A percentile compares a stretch with the other conserved stretches of the same genome.
phyloP scores from a whole-genome alignment of 2,329 filamentous ascomycete genomes.

The Verticillium longisporum region DNA sequence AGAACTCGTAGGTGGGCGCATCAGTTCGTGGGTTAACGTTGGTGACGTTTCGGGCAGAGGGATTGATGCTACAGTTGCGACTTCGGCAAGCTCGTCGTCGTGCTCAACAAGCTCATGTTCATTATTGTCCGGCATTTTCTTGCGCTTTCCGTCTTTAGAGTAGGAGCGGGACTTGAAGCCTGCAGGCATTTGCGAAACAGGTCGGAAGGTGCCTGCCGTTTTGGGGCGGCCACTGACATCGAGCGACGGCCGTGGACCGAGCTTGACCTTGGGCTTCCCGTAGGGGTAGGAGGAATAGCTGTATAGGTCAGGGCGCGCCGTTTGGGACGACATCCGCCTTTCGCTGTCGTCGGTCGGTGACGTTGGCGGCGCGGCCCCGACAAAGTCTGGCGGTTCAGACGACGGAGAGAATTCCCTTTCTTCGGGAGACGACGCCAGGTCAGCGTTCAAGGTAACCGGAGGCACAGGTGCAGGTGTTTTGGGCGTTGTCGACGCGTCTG shows the following conservation, averaged over 20 bases:
- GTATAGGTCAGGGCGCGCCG: constrained; percentile 43
- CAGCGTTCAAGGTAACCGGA: constrained; percentile 44
- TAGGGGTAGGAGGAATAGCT: constrained; percentile 41
- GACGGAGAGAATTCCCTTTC: constrained; percentile 43
- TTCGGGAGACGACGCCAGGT: constrained; percentile 43
- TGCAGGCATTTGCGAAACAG: constrained; percentile 72
- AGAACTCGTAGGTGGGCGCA: constrained; percentile 25
- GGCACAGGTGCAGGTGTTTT: constrained; percentile 20
- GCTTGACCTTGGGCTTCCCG: constrained; percentile 75
- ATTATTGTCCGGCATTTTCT: constrained; percentile 22
- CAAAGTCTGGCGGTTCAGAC: constrained; percentile 44
- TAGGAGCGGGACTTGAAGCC: constrained; percentile 62
- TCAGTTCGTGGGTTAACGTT: constrained; percentile 14
- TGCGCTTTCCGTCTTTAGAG: constrained; percentile 49
- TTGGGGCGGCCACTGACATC: constrained; percentile 56
- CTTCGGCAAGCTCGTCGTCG: constrained; percentile 22
- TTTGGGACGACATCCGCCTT: constrained; percentile 45
- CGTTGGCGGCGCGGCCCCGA: constrained; percentile 35
- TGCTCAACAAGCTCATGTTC: constrained; percentile 20
- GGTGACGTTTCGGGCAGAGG: constrained; percentile 8
- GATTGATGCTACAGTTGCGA: constrained; percentile 17
- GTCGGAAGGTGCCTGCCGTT: constrained; percentile 51
- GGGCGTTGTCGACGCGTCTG: constrained; percentile 12
- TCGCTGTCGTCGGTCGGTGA: constrained; percentile 36
- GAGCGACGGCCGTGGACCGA: constrained; percentile 75